Base-by-base conservation (phyloP, 2,329 filamentous ascomycete species). In the Akanthomyces muscarius region DNA sequence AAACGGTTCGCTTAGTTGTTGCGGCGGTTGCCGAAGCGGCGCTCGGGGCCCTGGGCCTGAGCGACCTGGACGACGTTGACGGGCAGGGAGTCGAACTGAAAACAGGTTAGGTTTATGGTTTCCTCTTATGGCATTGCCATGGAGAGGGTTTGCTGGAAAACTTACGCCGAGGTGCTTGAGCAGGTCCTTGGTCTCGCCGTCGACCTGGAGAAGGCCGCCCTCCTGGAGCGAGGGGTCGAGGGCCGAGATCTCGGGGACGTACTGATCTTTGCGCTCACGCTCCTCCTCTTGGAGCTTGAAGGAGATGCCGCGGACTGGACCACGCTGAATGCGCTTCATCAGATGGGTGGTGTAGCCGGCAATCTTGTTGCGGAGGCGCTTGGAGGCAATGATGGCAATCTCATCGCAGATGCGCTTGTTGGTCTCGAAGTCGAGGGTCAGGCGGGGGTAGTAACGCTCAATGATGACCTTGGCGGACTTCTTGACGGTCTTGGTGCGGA, bases 281-380 rank as follows among this genome's bases (percentile, higher is more conserved):
- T 99, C 95, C 86, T 99, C 95, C 86, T 99, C 95, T 85, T 99
- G 95, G 67, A 99, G 91, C 89, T 99, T 99, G 93, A 99, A 99
- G 82, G 96, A 99, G 84, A 99, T 99, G 86, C 95, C 95, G 75
- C 95, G 96, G 82, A 99, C 95, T 71, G 95, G 95, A 71, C 95
- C 95, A 80, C 95, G 92, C 87, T 98, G 95, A 75, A 99, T 99
- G 83, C 95, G 95, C 89, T 98, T 98, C 96, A 99, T 99, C 82
- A 96, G 80, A 80, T 96, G 92, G 71, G 95, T 98, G 75, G 94
- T 97, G 89, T 97, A 98, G 75, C 95, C 95, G 77, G 95, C 93
- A 84, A 97, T 96, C 91, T 99, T 99, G 90, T 99, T 99, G 84
- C 95, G 89, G 76, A 99, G 90, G 79, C 96, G 89, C 91, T 99